These are phyloP conservation scores for bread wheat (Triticum aestivum) DNA, from an alignment of 176 grass and related monocot genomes.

Conservation along the genomic window IWGSC_CS_RefSeq_v2.1 NC_057797.1:576718594-576719093, in stretches of 20 bases:
- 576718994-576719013: slow-evolving; percentile 49
- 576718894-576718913: slow-evolving; percentile 55
- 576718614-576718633: slow-evolving; percentile 55
- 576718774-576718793: not conserved
- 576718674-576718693: slow-evolving; percentile 54
- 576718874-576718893: slow-evolving; percentile 74
- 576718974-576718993: slow-evolving; percentile 65
- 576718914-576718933: slow-evolving; percentile 51
- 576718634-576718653: slow-evolving; percentile 30
- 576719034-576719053: slow-evolving; percentile 3
- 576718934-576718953: slow-evolving; percentile 54
- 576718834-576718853: slow-evolving; percentile 56
- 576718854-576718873: slow-evolving; percentile 64
- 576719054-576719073: not conserved
- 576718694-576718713: slow-evolving; percentile 70
- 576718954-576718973: slow-evolving; percentile 63
- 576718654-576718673: slow-evolving; percentile 40
- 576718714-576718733: slow-evolving; percentile 64
- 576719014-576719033: not conserved
- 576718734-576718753: slow-evolving; percentile 51
- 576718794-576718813: not conserved
- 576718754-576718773: slow-evolving; percentile 45
- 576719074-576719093: slow-evolving; percentile 2
- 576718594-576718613: slow-evolving; percentile 29
- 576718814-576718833: slow-evolving; percentile 41